Percentiles rank a stretch among this genome's conserved stretches.
These are phyloP conservation scores for Jamesozyma gamospora DNA, from an alignment of 805 yeast species.

Conservation along the genomic window DNA sequence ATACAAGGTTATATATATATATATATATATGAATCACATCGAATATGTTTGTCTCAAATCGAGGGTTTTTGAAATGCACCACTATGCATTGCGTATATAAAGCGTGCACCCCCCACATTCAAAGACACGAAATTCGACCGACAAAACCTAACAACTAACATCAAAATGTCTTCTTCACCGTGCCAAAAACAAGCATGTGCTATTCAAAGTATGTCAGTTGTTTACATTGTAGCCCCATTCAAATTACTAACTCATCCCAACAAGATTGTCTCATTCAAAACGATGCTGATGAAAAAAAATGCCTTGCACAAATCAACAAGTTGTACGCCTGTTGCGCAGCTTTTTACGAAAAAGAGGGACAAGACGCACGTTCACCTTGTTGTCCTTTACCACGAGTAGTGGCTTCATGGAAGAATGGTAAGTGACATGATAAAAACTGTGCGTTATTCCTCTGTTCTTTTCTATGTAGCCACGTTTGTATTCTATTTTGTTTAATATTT, in stretches of 20 bases:
- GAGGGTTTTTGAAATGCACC: neutral
- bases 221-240: no score
- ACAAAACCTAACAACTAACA: no score
- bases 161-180: constrained; percentile 26
- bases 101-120: no score
- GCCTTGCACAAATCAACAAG: constrained; percentile 57
- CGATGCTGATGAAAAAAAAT: constrained; percentile 63
- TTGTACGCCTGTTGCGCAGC: constrained; percentile 65
- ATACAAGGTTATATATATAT: neutral
- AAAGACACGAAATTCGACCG: no score
- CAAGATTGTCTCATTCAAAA: constrained; percentile 52
- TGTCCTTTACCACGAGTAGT: constrained; percentile 53
- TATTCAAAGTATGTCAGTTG: constrained; percentile 55
- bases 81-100: no score
- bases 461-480: no score
- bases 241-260: neutral
- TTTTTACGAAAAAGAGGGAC: constrained; percentile 54
- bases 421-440: no score
- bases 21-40: neutral
- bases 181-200: constrained; percentile 78
- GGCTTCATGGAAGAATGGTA: no score
- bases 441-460: no score
- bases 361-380: constrained; percentile 53
- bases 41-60: no score
- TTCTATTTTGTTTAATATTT: no score